phyloP scores from a whole-genome alignment of 371 early-diverging fungal genomes.

The Mortierella sp. region DNA sequence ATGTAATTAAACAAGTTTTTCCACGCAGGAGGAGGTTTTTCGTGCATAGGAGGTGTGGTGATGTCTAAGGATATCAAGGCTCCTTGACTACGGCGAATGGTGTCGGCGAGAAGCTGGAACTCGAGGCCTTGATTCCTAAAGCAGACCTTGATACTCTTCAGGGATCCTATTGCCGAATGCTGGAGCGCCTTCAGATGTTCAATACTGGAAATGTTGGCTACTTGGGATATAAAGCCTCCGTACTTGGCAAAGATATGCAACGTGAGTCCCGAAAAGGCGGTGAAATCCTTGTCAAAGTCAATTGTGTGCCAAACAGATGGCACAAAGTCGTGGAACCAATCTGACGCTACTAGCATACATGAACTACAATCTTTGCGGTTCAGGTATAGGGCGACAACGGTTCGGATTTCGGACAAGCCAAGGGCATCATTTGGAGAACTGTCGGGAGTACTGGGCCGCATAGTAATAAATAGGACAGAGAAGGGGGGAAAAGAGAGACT shows the following conservation, averaged over 20 bases:
- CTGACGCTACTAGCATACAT: background rate
- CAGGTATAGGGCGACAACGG: background rate
- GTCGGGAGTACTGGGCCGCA: too few relatives aligned
- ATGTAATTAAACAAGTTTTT: too few relatives aligned
- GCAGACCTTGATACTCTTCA: background rate
- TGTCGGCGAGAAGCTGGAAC: too few relatives aligned
- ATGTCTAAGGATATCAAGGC: too few relatives aligned
- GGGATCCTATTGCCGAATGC: background rate
- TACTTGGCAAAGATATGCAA: background rate
- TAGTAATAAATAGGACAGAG: too few relatives aligned
- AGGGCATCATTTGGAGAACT: background rate
- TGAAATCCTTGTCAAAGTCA: background rate
- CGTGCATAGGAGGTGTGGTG: too few relatives aligned
- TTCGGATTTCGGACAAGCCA: background rate
- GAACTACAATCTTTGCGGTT: background rate
- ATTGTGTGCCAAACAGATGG: background rate
- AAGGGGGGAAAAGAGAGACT: too few relatives aligned
- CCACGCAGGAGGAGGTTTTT: too few relatives aligned
- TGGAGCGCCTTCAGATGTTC: background rate
- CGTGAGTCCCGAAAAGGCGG: background rate
- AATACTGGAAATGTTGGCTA: background rate
- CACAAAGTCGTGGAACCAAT: background rate
- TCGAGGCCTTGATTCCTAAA: too few relatives aligned
- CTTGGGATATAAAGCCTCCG: background rate
- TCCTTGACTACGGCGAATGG: too few relatives aligned